phyloP scores from a whole-genome alignment of 2,329 filamentous ascomycete species.

The Neoarthrinium moseri region DNA sequence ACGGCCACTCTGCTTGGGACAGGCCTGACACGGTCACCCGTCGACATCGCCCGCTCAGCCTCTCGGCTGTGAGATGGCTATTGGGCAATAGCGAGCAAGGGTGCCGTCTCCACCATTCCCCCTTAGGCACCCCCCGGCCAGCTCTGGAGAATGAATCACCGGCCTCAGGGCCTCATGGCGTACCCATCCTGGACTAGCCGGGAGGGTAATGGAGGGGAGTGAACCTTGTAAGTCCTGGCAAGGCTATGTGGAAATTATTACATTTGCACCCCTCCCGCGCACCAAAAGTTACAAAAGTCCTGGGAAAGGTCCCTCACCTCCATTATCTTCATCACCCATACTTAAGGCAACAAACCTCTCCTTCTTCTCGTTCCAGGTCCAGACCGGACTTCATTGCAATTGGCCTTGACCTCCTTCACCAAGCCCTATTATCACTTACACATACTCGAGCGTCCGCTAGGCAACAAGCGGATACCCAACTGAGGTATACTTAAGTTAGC shows the following conservation, averaged over 20 bases:
- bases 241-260: background rate
- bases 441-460: background rate
- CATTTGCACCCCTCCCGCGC: background rate
- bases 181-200: background rate
- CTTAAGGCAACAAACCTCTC: constrained; percentile 9
- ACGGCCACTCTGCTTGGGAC: background rate
- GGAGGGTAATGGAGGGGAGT: constrained; percentile 4
- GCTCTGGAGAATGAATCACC: constrained; percentile 7
- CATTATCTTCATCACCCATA: background rate
- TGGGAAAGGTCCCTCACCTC: constrained; percentile 6
- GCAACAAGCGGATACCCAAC: constrained; percentile 5
- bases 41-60: constrained; percentile 6
- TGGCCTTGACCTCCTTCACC: background rate
- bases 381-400: constrained; percentile 2
- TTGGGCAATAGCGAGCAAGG: background rate
- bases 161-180: constrained; percentile 2
- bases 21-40: background rate
- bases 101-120: constrained; percentile 2
- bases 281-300: constrained; percentile 10
- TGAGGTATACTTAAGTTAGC: constrained; percentile 5
- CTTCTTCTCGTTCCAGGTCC: background rate
- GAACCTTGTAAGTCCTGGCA: constrained; percentile 3
- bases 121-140: constrained; percentile 1
- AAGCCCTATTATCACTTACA: background rate
- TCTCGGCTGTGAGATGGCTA: constrained; percentile 3